Base-by-base conservation (phyloP, 345 rosid genomes). In the Eucalyptus regnans region DNA sequence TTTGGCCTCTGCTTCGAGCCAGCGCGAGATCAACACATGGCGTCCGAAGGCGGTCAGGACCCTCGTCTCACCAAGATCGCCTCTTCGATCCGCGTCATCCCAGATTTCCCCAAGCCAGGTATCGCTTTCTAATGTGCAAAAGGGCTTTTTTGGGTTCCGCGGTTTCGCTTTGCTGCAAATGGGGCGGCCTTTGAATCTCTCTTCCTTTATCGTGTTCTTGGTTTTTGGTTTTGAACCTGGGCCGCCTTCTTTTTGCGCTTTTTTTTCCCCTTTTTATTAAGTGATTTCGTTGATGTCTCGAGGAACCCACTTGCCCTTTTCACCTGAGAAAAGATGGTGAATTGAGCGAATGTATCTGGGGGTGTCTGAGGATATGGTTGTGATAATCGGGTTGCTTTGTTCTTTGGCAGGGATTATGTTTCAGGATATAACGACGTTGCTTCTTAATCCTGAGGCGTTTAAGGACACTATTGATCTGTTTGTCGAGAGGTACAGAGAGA, bases 31-130 rank as follows among this genome's bases (percentile, higher is more conserved):
- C 93, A 86, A 86, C 89, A 91, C 88, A 95, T 94, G 96, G 96
- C 95, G 37, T 86, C 94, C 60, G 89, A 91, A 44, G 94, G 92
- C 60, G 92, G 54, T 9, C 87, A 90, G 89, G 99, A 95, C 92
- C 92, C 95, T 80, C 96, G 99, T 81, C 93, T 96, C 80, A 87
- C 92, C 2, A 87, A 94, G 87, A 96, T 97, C 89, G 88, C 96
- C 5, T 93, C 98, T 49, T 91, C 94, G 54, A 97, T 96, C 90
- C 94, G 99, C 84, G 95, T 96, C 89, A 97, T 97, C 93, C 99
- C 97, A 5, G 91, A 96, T 95, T 97, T 97, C 90, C 99, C 99
- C 22, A 97, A 97, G 91, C 93, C 96, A 88, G 99, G 99, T 97
- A 52, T 25, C 84, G 23, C 48, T 11, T 44, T 76, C 15, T 20